Base-by-base conservation (phyloP, 1,284 basidiomycete species). In the Coniferiporia weirii region DNA sequence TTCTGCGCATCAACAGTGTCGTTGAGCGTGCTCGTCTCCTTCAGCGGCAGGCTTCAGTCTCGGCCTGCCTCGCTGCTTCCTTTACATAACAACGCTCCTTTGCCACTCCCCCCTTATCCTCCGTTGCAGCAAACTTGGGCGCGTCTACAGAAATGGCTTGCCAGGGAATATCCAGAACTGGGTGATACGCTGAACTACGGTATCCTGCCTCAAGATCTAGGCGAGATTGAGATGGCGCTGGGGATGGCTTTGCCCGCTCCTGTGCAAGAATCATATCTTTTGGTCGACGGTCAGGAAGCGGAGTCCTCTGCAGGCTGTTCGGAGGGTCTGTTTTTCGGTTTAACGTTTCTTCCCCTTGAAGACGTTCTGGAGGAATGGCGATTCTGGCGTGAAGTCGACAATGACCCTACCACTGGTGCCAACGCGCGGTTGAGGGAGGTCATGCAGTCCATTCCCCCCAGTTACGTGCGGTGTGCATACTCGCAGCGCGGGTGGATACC, bases 401-500 rank as follows among this genome's bases (percentile, higher is more conserved):
- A 85, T 36, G 92, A 95, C 70, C 90, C 91, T 1, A 71, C 75
- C 3, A 91, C 90, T 1, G 91, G 92, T 59, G 84, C 82, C 8
- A 95, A 94, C 71, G 70, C 76, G 7, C 78, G 76, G 12, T 78
- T 96, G 56, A 78, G 83, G 34, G 81, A 85, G 54, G 77, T 82
- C 32, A 98, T 98, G 96, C 84, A 85, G 60, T 92, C 90, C 43
- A 88, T 97, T 66, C 97, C 96, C 0, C 84, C 89, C 7, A 83
- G 84, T n/a, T 99, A 93, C 91, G 85, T 98, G 65, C 86, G 91
- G 68, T 81, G 80, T 65, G 86, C 89, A 62, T 99, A 99, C 75
- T 95, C 95, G 22, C 91, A 92, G 70, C 83, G 91, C 56, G 96
- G 95, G 15, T 99, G 96, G 96, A 84, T 99, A 66, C 96, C 96